These are phyloP conservation scores for Anastatica hierochuntica DNA, from an alignment of 345 rosid genomes.

Conservation along the genomic window DNA sequence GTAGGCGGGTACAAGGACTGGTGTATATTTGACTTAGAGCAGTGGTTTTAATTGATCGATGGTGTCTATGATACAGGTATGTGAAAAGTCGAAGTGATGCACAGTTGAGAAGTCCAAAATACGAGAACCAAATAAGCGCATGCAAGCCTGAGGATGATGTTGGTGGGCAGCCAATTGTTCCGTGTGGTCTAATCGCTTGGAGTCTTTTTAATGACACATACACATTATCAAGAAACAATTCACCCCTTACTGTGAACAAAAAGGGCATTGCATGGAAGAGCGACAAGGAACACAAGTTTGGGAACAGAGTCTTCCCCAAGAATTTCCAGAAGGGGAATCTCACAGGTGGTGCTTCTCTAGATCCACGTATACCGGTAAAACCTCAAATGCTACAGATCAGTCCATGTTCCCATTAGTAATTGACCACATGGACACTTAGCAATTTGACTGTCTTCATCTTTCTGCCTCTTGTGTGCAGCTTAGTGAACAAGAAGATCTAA, in stretches of 20 bases:
- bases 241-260: conserved; percentile 46
- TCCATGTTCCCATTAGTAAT: neutral
- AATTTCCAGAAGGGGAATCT: conserved; percentile 68
- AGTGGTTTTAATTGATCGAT: neutral
- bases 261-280: conserved; percentile 62
- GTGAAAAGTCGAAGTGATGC: conserved; percentile 87
- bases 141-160: conserved; percentile 68
- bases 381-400: neutral
- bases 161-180: conserved; percentile 48
- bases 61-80: conserved; percentile 44
- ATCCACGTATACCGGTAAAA: conserved; percentile 39
- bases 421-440: neutral
- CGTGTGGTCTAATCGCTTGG: conserved; percentile 99
- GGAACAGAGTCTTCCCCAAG: conserved; percentile 62
- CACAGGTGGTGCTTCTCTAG: conserved; percentile 47
- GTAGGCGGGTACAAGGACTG: neutral
- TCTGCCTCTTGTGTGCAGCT: conserved; percentile 37
- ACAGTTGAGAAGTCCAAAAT: conserved; percentile 39
- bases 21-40: neutral
- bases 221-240: conserved; percentile 39
- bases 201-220: conserved; percentile 95
- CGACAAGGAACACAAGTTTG: conserved; percentile 89
- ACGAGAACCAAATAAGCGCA: conserved; percentile 27
- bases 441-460: neutral
- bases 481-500: conserved; percentile 88